These are phyloP conservation scores for Leishmania tropica DNA, from an alignment of 208 protist species.

Conservation along the genomic window DNA sequence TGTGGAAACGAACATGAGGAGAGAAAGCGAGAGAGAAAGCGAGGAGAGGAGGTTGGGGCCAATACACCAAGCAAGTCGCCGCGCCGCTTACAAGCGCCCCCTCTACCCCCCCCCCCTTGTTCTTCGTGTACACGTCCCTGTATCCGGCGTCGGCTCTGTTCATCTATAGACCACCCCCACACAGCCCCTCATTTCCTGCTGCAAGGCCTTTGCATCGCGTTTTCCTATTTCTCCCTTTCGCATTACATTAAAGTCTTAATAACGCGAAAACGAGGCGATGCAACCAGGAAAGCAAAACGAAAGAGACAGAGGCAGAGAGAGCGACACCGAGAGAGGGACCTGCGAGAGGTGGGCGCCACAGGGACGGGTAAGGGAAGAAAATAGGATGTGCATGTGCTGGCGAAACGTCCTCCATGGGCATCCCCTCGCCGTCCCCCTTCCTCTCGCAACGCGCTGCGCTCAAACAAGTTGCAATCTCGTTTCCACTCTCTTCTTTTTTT, in stretches of 20 bases:
- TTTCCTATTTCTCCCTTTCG: neutral
- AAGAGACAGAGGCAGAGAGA: neutral
- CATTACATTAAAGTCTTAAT: neutral
- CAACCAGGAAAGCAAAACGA: neutral
- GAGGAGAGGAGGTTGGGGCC: neutral
- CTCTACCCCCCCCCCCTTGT: neutral
- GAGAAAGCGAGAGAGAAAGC: constrained; percentile 6
- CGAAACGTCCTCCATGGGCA: neutral
- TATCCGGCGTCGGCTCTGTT: neutral
- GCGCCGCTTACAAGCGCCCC: neutral
- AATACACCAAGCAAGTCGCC: neutral
- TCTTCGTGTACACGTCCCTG: neutral
- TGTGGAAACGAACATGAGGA: neutral
- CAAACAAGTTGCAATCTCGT: neutral
- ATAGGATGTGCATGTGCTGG: neutral
- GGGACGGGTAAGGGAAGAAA: neutral
- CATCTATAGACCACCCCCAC: too few species aligned
- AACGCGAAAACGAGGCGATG: neutral
- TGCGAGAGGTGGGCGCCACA: neutral
- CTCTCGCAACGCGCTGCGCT: neutral
- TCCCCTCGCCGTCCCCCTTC: neutral
- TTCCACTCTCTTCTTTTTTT: neutral
- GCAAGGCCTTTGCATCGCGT: neutral
- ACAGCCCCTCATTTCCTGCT: neutral
- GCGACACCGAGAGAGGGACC: neutral